phyloP scores from a whole-genome alignment of 345 rosid species.

The Punica granatum region DNA sequence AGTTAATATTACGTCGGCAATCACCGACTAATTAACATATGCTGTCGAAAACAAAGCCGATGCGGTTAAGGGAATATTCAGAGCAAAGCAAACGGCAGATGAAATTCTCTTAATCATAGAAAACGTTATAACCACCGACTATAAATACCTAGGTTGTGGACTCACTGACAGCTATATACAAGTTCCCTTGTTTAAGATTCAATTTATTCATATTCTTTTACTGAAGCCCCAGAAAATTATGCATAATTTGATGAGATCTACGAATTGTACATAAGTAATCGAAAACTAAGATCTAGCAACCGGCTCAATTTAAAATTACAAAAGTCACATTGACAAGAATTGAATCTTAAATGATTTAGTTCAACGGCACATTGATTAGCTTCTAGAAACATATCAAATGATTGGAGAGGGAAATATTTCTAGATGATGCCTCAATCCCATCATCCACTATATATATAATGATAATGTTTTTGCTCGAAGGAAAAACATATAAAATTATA shows the following conservation, averaged over 20 bases:
- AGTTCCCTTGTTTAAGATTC: background rate
- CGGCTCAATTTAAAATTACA: too few species aligned
- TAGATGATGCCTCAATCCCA: background rate
- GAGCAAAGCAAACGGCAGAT: too few species aligned
- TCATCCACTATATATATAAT: background rate
- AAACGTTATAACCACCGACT: background rate
- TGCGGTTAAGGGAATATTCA: background rate
- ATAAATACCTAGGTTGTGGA: background rate
- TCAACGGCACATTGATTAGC: background rate
- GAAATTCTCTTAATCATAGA: background rate
- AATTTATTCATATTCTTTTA: too few species aligned
- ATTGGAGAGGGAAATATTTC: background rate
- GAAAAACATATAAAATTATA: too few species aligned
- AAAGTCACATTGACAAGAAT: too few species aligned
- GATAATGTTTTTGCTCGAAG: too few species aligned
- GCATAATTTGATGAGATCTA: background rate
- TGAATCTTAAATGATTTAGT: too few species aligned
- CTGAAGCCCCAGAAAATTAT: background rate
- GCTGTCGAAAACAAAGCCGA: too few species aligned
- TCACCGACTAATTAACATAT: too few species aligned
- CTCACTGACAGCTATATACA: background rate
- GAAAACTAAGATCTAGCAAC: too few species aligned
- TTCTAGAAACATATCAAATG: background rate
- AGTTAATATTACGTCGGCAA: too few species aligned
- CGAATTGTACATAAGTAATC: too few species aligned